Base-by-base conservation (phyloP, 2,329 filamentous ascomycete genomes). In the Stachybotrys chartarum region DNA sequence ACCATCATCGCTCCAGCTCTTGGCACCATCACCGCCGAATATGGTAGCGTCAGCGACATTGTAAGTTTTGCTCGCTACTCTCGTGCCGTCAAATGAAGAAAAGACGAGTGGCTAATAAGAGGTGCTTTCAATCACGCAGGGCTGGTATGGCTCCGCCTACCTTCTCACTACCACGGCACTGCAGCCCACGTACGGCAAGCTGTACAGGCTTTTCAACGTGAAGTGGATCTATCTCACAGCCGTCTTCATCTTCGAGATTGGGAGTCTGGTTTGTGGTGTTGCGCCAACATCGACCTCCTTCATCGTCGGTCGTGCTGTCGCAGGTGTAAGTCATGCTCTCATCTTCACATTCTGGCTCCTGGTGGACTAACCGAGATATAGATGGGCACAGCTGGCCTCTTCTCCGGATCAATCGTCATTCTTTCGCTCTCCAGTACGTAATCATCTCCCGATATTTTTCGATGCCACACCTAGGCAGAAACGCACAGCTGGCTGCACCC, bases 1-100 rank as follows among this genome's bases (percentile, higher is more conserved):
- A 79, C 77, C 50, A 79, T 79, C 57, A 77, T 80, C 57, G 76
- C 77, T 6, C 78, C 78, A 14, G 78, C 78, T 1, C 71, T 81
- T 17, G 77, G 77, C 18, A 75, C 78, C 62, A 82, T 81, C 59
- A 79, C 77, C 0, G 66, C 67, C 1, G 66, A 77, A 51, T 79
- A 74, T 53, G 56, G 62, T 48, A 75, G 71, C 51, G 70, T 76
- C 42, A 72, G 72, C 59, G 77, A 79, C 55, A 78, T 79, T 58
- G 76, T 72, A 55, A 54, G 65, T 60, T 30, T 18, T 72, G 54
- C 16, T 14, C 5, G 65, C 72, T 31, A 68, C 51, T 5, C 55
- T 47, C 7, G 39, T 24, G 35, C 35, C 39, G n/a, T n/a, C 11
- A 54, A 24, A 56, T 58, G 60, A 56, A 62, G 50, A 50, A 51